Percentiles rank a stretch among this genome's conserved stretches.
Conservation (phyloP, 2,329 filamentous ascomycete genomes). For the Xylaria sp. region DNA sequence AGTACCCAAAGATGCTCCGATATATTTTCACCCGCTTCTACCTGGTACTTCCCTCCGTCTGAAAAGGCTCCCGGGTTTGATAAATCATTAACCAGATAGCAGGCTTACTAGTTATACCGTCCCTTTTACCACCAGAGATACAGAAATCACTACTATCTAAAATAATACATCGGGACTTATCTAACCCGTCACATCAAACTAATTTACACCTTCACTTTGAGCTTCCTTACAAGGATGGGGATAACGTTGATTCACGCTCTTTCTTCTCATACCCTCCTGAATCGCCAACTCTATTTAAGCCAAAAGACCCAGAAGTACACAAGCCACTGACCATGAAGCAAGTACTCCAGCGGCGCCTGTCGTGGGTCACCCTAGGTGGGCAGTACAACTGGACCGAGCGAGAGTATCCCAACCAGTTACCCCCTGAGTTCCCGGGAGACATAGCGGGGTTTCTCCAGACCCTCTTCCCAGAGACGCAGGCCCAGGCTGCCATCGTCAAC, state of each 20-base stretch:
- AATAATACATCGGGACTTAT: slow-evolving; percentile 81
- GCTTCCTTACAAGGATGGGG: slow-evolving; percentile 65
- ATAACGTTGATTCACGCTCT: slow-evolving; percentile 52
- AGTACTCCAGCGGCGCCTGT: slow-evolving; percentile 81
- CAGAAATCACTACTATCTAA: slow-evolving; percentile 78
- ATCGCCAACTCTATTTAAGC: slow-evolving; percentile 66
- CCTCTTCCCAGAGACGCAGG: slow-evolving; percentile 79
- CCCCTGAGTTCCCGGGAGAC: slow-evolving; percentile 80
- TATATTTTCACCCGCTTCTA: slow-evolving; percentile 74
- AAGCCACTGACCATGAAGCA: slow-evolving; percentile 75
- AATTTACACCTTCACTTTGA: slow-evolving; percentile 90
- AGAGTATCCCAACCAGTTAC: slow-evolving; percentile 74
- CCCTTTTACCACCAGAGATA: slow-evolving; percentile 73
- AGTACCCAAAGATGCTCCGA: slow-evolving; percentile 54
- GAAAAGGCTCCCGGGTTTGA: neutral
- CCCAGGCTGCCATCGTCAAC: slow-evolving; percentile 94
- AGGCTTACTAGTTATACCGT: slow-evolving; percentile 85
- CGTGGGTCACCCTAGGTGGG: slow-evolving; percentile 94
- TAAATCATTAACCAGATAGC: slow-evolving; percentile 17
- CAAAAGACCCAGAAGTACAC: slow-evolving; percentile 79
- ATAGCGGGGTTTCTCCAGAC: slow-evolving; percentile 73
- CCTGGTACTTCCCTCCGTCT: slow-evolving; percentile 66
- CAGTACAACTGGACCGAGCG: slow-evolving; percentile 97
- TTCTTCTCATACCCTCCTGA: slow-evolving; percentile 66
- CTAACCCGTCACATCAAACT: slow-evolving; percentile 79